Percentiles rank a stretch among this genome's conserved stretches.
Evolutionary conservation across 257 asterid species (phyloP).

Genomic region (Haberlea rhodopensis): DNA sequence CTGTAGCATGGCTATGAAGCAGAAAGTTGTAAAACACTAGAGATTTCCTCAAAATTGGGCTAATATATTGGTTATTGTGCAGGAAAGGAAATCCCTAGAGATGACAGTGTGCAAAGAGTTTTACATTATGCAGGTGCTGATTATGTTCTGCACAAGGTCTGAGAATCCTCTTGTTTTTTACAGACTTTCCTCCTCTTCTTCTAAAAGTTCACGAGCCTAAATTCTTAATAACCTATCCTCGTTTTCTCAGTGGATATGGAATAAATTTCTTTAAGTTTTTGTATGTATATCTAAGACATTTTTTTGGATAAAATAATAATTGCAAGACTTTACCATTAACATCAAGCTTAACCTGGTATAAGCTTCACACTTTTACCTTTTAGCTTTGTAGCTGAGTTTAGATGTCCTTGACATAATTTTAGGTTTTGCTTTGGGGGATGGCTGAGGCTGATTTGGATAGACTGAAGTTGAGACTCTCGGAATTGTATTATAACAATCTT

Average conservation of each 20-base stretch:
- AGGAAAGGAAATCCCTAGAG: slow-evolving; percentile 77
- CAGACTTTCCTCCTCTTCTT: not conserved
- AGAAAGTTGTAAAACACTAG: slow-evolving; percentile 7
- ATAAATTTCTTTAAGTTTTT: not conserved
- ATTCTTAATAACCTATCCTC: slow-evolving; percentile 1
- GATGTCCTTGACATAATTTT: slow-evolving; percentile 23
- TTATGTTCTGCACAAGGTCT: slow-evolving; percentile 71
- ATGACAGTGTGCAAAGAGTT: slow-evolving; percentile 41
- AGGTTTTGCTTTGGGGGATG: slow-evolving; percentile 69
- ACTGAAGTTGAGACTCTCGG: slow-evolving; percentile 69
- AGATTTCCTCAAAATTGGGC: slow-evolving; percentile 4
- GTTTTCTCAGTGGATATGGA: slow-evolving; percentile 11
- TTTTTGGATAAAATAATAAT: no score
- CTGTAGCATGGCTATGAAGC: slow-evolving; percentile 2
- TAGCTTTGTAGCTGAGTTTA: not conserved
- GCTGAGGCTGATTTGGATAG: slow-evolving; percentile 56
- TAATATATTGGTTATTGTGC: slow-evolving; percentile 27
- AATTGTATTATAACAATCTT: slow-evolving; percentile 69
- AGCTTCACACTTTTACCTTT: slow-evolving; percentile 9
- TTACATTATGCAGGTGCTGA: slow-evolving; percentile 65
- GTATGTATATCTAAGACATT: not conserved
- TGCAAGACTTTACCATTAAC: not conserved
- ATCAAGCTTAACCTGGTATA: not conserved
- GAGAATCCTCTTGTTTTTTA: slow-evolving; percentile 20
- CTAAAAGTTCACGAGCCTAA: not conserved